A percentile compares a stretch with the other conserved stretches of the same genome.
Evolutionary conservation across 169 alveolate species (phyloP).

Genomic region (Cryptosporidium sp.): DNA sequence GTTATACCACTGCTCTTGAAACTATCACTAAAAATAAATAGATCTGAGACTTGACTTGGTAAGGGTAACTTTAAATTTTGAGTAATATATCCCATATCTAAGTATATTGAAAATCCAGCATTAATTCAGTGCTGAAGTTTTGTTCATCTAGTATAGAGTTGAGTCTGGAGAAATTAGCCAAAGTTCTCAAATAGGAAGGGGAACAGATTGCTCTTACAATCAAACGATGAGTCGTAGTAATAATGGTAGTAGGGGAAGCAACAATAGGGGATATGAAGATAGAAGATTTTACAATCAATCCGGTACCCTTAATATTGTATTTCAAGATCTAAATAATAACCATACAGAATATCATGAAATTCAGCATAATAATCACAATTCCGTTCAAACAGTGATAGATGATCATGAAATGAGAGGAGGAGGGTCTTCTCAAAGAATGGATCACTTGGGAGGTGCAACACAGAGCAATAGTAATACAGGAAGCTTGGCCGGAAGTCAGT

Average conservation of each 20-base stretch:
- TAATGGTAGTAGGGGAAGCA: not conserved
- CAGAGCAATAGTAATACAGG: not conserved
- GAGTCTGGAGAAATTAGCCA: not conserved
- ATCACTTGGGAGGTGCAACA: not conserved
- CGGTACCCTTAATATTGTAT: not conserved
- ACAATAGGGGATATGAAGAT: not conserved
- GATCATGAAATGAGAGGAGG: not conserved
- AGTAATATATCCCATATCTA: no score
- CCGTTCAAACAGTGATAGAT: not conserved
- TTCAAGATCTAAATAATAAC: not conserved
- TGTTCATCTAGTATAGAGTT: no score
- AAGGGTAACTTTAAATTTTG: not conserved
- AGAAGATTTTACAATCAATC: not conserved
- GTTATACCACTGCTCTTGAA: not conserved
- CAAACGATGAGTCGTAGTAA: not conserved
- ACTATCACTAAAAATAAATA: not conserved
- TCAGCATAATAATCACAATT: not conserved
- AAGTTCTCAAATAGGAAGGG: not conserved
- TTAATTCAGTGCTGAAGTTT: not conserved
- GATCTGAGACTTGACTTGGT: not conserved
- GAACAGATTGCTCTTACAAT: not conserved
- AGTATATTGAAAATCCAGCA: no score
- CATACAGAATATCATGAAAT: not conserved
- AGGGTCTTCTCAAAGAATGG: slow-evolving; percentile 12
- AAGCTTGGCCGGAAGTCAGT: not conserved